Evolutionary conservation across 495 filamentous ascomycete species (phyloP).

Genomic region (Aspergillus hancockii): DNA sequence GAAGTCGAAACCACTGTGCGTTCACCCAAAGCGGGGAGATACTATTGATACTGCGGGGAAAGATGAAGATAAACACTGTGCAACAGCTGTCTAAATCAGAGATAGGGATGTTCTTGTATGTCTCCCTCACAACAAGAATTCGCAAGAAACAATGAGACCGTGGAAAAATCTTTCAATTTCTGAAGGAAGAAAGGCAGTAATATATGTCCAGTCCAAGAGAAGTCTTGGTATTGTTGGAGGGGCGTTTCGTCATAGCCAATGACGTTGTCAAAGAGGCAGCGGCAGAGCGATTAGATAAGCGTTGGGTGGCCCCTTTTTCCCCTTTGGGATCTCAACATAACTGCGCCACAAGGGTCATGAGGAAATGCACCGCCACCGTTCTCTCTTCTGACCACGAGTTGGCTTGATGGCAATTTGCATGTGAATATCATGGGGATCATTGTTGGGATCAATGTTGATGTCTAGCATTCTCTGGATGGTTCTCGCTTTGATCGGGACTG

Average conservation of each 20-base stretch:
- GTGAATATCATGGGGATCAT: background rate
- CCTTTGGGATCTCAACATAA: background rate
- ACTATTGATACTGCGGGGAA: background rate
- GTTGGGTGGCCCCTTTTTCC: background rate
- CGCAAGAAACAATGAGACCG: background rate
- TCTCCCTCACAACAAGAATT: background rate
- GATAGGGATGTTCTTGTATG: background rate
- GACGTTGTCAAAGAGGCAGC: background rate
- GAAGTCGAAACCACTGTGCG: background rate
- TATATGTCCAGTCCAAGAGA: background rate
- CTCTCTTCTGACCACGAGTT: background rate
- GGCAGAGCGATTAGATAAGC: background rate
- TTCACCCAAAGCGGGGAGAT: background rate
- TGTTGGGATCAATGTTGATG: too few relatives aligned
- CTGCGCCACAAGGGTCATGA: background rate
- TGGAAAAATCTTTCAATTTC: background rate
- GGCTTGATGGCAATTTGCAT: background rate
- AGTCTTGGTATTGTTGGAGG: background rate
- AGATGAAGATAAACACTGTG: background rate
- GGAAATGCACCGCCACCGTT: background rate
- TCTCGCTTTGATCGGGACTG: background rate
- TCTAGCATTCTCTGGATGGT: too few relatives aligned
- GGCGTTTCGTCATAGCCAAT: background rate
- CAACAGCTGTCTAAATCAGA: background rate
- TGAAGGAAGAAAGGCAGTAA: background rate